Percentiles rank a stretch among this genome's conserved stretches.
phyloP scores from a whole-genome alignment of 805 yeast species.

The Metahyphopichia silvanorum region DNA sequence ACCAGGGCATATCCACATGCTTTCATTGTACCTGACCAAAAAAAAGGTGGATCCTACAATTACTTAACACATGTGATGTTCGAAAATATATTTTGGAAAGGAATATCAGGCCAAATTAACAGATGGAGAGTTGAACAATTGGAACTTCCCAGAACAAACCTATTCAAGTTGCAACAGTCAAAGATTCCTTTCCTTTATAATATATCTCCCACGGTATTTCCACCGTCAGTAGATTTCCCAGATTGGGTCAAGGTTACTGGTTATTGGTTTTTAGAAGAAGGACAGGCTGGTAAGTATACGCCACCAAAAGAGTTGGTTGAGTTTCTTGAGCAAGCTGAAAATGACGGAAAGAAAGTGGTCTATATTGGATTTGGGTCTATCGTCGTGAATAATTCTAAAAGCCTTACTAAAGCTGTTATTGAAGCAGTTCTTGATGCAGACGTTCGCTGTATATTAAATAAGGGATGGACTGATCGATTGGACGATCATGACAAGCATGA shows the following conservation, averaged over 20 bases:
- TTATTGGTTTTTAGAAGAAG: conserved; percentile 87
- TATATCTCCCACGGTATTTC: conserved; percentile 82
- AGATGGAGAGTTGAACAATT: conserved; percentile 76
- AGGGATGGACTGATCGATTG: conserved; percentile 90
- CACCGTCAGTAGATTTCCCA: conserved; percentile 89
- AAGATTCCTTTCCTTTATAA: conserved; percentile 87
- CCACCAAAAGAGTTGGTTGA: conserved; percentile 58
- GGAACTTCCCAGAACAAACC: conserved; percentile 62
- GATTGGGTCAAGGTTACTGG: conserved; percentile 97
- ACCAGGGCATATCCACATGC: conserved; percentile 97
- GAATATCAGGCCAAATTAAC: conserved; percentile 82
- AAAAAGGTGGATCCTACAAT: conserved; percentile 89
- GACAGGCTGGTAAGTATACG: conserved; percentile 41
- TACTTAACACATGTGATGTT: conserved; percentile 89
- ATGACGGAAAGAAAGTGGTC: conserved; percentile 65
- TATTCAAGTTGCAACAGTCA: conserved; percentile 68
- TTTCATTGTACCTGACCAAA: conserved; percentile 89
- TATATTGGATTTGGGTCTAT: conserved; percentile 96
- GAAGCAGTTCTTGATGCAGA: conserved; percentile 78
- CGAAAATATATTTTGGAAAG: conserved; percentile 92
- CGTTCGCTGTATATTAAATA: conserved; percentile 82
- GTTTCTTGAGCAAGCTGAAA: conserved; percentile 62
- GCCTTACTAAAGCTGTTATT: conserved; percentile 71
- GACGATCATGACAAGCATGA: conserved; percentile 31
- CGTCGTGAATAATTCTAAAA: conserved; percentile 79